A percentile compares a stretch with the other conserved stretches of the same genome.
phyloP scores from a whole-genome alignment of 1,284 basidiomycete genomes.

The Puccinia triticina region DNA sequence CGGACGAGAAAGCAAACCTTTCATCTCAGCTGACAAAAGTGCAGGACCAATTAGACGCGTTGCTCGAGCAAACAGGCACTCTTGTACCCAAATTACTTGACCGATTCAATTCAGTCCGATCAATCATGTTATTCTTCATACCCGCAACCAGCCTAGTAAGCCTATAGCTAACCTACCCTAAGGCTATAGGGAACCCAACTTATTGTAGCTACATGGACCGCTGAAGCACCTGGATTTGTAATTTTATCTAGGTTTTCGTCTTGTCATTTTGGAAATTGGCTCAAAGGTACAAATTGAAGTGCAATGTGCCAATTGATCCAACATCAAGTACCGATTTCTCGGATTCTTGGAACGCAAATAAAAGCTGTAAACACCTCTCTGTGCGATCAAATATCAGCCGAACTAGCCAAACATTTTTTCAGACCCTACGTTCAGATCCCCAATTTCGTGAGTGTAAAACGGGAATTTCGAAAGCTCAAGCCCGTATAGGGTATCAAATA shows the following conservation, averaged over 20 bases:
- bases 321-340: background rate
- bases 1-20: background rate
- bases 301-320: background rate
- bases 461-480: background rate
- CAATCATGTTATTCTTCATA: background rate
- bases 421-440: slow-evolving; percentile 12
- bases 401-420: background rate
- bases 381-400: background rate
- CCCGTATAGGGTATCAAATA: too few species aligned
- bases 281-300: slow-evolving; percentile 1
- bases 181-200: too few species aligned
- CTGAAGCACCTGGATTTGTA: background rate
- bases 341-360: background rate
- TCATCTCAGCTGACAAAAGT: background rate
- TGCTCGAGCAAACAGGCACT: background rate
- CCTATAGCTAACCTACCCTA: background rate
- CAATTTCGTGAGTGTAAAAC: slow-evolving; percentile 7
- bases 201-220: background rate
- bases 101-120: slow-evolving; percentile 6
- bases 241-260: slow-evolving; percentile 9
- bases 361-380: background rate
- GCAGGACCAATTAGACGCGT: background rate
- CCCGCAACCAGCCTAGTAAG: slow-evolving; percentile 26
- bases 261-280: slow-evolving; percentile 7
- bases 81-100: background rate